Percentiles rank a stretch among this genome's conserved stretches.
Evolutionary conservation across 768 basidiomycete species (phyloP).

Genomic region (Serendipita sp.): DNA sequence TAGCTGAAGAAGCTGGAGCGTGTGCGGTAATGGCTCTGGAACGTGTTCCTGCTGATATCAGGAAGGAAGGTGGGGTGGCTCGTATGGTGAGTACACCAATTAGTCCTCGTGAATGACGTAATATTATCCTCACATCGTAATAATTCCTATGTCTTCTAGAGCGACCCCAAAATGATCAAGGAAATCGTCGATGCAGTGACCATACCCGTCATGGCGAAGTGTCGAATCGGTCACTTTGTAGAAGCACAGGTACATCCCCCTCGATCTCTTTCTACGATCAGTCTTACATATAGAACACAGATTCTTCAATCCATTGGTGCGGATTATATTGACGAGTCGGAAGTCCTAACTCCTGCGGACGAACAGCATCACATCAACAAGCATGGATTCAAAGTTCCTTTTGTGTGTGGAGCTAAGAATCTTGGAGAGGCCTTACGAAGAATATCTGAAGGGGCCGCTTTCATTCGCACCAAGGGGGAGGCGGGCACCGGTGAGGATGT

Average conservation of each 20-base stretch:
- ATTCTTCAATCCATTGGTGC: conserved; percentile 88
- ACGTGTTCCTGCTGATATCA: conserved; percentile 89
- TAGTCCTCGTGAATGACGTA: background rate
- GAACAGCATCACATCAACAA: conserved; percentile 96
- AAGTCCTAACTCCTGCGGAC: conserved; percentile 82
- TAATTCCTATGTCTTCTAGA: conserved; percentile 29
- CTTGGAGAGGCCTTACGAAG: conserved; percentile 92
- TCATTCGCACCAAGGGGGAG: conserved; percentile 96
- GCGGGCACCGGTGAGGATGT: conserved; percentile 41
- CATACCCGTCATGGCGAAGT: conserved; percentile 47
- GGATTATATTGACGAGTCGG: conserved; percentile 93
- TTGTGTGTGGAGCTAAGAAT: conserved; percentile 91
- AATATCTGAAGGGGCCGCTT: conserved; percentile 93
- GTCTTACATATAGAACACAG: conserved; percentile 24
- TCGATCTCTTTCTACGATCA: background rate
- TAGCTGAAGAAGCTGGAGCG: conserved; percentile 94
- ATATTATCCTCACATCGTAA: background rate
- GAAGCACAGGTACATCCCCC: conserved; percentile 60
- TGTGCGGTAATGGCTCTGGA: conserved; percentile 97
- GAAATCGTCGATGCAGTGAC: conserved; percentile 88
- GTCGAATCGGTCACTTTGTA: conserved; percentile 92
- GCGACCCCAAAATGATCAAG: conserved; percentile 94
- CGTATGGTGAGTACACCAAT: conserved; percentile 55
- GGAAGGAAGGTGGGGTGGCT: conserved; percentile 82
- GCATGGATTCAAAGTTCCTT: conserved; percentile 85